Percentiles rank a stretch among this genome's conserved stretches.
These are phyloP conservation scores for Plantago major DNA, from an alignment of 257 asterid species.

Conservation along the genomic window DNA sequence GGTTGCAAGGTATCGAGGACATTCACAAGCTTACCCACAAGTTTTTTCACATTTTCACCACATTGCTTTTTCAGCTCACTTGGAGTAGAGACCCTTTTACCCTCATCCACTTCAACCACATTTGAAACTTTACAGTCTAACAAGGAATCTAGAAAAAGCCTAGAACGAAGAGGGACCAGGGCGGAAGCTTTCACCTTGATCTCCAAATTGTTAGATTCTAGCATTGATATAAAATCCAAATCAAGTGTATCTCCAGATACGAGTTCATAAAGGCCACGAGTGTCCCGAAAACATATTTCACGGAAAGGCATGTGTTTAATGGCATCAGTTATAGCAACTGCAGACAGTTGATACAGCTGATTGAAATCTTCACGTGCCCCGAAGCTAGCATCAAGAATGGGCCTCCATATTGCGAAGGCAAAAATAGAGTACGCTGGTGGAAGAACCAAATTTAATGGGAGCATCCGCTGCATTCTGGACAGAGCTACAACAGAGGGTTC, in stretches of 20 bases:
- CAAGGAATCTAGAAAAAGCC: constrained; percentile 84
- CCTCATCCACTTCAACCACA: constrained; percentile 45
- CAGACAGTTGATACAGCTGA: constrained; percentile 59
- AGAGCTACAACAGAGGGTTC: constrained; percentile 82
- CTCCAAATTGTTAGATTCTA: constrained; percentile 63
- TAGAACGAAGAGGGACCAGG: constrained; percentile 89
- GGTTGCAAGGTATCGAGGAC: constrained; percentile 89
- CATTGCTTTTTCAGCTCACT: constrained; percentile 60
- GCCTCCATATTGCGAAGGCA: constrained; percentile 82
- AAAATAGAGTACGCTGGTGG: constrained; percentile 88
- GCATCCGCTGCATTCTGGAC: constrained; percentile 77
- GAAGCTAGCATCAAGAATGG: constrained; percentile 48
- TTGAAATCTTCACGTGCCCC: constrained; percentile 75
- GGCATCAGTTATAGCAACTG: constrained; percentile 60
- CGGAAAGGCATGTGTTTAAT: constrained; percentile 90
- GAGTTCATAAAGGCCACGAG: constrained; percentile 66
- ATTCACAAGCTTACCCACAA: constrained; percentile 64
- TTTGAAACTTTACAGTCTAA: constrained; percentile 75
- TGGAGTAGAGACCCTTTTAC: constrained; percentile 43
- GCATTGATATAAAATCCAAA: constrained; percentile 69
- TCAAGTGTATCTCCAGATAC: constrained; percentile 71
- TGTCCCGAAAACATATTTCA: constrained; percentile 83
- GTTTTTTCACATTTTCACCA: constrained; percentile 61
- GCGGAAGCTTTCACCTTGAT: constrained; percentile 63
- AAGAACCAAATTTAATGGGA: constrained; percentile 66